Conservation (phyloP, 2,329 filamentous ascomycete species). For the Trichoderma sp. region DNA sequence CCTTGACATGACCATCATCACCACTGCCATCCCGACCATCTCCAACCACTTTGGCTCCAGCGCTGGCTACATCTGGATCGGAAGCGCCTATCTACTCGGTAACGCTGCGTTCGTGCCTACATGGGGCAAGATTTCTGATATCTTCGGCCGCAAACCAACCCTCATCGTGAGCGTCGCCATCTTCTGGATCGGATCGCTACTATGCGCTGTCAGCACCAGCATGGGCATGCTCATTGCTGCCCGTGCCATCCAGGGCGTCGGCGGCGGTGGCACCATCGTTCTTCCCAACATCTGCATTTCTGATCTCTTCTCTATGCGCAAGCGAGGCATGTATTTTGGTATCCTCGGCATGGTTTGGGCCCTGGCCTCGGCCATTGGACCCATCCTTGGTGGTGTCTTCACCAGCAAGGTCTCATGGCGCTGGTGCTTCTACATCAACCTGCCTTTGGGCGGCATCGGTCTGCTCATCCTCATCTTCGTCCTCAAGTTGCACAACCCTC, state of each 20-base stretch:
- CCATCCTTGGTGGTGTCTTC: constrained; percentile 67
- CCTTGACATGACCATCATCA: constrained; percentile 60
- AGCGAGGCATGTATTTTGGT: constrained; percentile 51
- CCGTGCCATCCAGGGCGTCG: constrained; percentile 55
- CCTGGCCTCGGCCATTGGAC: constrained; percentile 61
- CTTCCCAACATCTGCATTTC: constrained; percentile 58
- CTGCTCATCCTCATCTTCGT: constrained; percentile 56
- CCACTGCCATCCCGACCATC: constrained; percentile 66
- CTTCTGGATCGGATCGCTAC: constrained; percentile 54
- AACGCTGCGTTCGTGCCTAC: constrained; percentile 65
- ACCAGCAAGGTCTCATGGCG: constrained; percentile 63
- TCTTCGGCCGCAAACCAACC: constrained; percentile 57
- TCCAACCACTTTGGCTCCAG: constrained; percentile 61
- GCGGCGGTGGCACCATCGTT: constrained; percentile 57
- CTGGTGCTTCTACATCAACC: constrained; percentile 69
- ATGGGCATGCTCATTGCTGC: constrained; percentile 54
- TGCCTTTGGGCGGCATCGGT: constrained; percentile 46
- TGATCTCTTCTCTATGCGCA: constrained; percentile 53
- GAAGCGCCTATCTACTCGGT: constrained; percentile 68
- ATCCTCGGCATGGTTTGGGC: constrained; percentile 60
- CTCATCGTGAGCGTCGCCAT: constrained; percentile 49
- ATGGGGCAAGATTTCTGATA: constrained; percentile 64
- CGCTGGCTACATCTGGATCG: constrained; percentile 74
- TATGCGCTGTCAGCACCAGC: constrained; percentile 49
- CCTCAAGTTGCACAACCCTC: constrained; percentile 66